Percentiles rank a stretch among this genome's conserved stretches.
phyloP scores from a whole-genome alignment of 2,329 filamentous ascomycete species.

The Trichophyton mentagrophytes region DNA sequence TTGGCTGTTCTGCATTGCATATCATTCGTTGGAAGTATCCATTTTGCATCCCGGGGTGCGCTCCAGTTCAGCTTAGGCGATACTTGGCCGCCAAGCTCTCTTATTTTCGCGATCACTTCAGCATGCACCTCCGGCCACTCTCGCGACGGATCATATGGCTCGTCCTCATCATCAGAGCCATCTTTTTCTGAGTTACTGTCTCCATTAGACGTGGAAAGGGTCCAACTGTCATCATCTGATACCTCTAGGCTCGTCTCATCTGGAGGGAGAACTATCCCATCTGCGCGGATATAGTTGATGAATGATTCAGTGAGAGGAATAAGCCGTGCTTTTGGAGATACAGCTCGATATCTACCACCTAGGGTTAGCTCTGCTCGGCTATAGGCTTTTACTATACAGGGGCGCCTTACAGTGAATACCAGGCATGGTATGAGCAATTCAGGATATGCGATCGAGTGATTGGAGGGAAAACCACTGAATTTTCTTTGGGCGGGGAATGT shows the following conservation, averaged over 20 bases:
- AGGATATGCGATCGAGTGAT: constrained; percentile 77
- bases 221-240: constrained; percentile 39
- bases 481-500: background rate
- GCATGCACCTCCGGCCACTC: constrained; percentile 60
- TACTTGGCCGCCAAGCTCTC: constrained; percentile 70
- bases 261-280: constrained; percentile 70
- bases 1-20: constrained; percentile 81
- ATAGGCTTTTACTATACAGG: background rate
- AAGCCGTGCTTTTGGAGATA: constrained; percentile 75
- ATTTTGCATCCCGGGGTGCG: constrained; percentile 86
- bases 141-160: constrained; percentile 42
- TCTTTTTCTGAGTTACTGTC: constrained; percentile 38
- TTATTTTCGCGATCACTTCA: constrained; percentile 62
- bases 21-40: constrained; percentile 78
- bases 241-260: constrained; percentile 26
- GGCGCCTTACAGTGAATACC: constrained; percentile 58
- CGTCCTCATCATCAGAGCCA: constrained; percentile 46
- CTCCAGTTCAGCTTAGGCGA: constrained; percentile 97
- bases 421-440: constrained; percentile 86
- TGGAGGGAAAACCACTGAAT: constrained; percentile 53
- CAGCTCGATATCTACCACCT: constrained; percentile 53
- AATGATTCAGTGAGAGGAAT: constrained; percentile 66
- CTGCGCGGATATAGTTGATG: constrained; percentile 74
- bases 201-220: constrained; percentile 45
- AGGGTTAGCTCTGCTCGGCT: background rate